Conservation (phyloP, 805 yeast species). For the Wickerhamomyces alni region DNA sequence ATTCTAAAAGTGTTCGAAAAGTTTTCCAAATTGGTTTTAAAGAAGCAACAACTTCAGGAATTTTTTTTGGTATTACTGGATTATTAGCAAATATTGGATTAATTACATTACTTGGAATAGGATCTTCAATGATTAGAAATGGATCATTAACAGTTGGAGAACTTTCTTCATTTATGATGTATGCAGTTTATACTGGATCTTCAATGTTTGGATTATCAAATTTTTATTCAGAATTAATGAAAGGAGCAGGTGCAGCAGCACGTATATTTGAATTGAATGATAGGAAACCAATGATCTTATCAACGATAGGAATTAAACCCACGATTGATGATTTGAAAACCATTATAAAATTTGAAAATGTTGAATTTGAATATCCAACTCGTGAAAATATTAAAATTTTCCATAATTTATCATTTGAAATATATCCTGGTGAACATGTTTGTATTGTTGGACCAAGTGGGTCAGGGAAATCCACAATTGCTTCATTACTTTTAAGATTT, state of each 20-base stretch:
- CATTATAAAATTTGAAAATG: conserved; percentile 53
- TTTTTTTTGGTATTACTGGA: conserved; percentile 73
- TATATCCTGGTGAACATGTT: conserved; percentile 78
- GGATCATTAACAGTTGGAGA: conserved; percentile 85
- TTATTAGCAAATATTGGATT: conserved; percentile 79
- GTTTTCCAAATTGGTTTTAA: conserved; percentile 62
- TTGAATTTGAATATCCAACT: conserved; percentile 78
- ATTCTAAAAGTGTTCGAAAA: conserved; percentile 62
- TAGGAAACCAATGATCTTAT: conserved; percentile 63
- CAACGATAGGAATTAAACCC: conserved; percentile 52
- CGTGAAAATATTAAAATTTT: conserved; percentile 69
- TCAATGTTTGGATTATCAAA: conserved; percentile 87
- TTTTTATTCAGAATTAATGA: conserved; percentile 91
- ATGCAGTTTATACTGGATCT: conserved; percentile 90
- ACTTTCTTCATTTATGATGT: conserved; percentile 88
- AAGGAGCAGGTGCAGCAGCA: conserved; percentile 94
- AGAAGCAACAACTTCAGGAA: conserved; percentile 76
- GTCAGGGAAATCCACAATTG: conserved; percentile 87
- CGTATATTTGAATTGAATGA: conserved; percentile 84
- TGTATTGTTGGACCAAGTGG: conserved; percentile 98
- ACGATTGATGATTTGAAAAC: conserved; percentile 26
- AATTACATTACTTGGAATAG: conserved; percentile 70
- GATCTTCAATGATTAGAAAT: conserved; percentile 71
- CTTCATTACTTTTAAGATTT: conserved; percentile 72
- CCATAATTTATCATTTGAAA: conserved; percentile 48